Evolutionary conservation across 768 basidiomycete genomes (phyloP).

Genomic region (Pleurotus djamor): DNA sequence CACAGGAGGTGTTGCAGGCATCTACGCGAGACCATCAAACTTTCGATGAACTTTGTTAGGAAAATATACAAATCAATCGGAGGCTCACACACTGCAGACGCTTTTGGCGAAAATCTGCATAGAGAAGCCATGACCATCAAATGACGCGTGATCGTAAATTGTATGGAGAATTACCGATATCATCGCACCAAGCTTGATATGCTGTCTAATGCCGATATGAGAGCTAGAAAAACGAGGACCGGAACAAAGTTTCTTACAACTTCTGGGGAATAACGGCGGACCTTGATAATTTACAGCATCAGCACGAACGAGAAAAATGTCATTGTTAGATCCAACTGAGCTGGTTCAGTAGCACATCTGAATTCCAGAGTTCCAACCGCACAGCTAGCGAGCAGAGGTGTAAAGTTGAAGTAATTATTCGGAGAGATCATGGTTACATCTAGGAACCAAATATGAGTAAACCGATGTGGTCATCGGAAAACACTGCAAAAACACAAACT

Average conservation of each 20-base stretch:
- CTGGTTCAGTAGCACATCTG: conserved; percentile 77
- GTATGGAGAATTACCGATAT: conserved; percentile 43
- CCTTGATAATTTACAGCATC: conserved; percentile 25
- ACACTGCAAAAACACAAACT: conserved; percentile 36
- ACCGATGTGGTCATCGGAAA: conserved; percentile 1
- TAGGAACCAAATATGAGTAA: conserved; percentile 18
- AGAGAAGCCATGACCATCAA: background rate
- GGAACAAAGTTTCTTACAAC: conserved; percentile 31
- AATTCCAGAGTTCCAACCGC: conserved; percentile 86
- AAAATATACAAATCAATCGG: background rate
- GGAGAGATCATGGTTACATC: conserved; percentile 70
- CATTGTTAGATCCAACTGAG: conserved; percentile 29
- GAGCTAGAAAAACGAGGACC: background rate
- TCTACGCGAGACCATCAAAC: conserved; percentile 28
- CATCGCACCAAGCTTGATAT: conserved; percentile 78
- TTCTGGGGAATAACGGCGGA: conserved; percentile 54
- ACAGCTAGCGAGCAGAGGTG: conserved; percentile 64
- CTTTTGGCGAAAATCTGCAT: conserved; percentile 58
- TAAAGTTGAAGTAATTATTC: conserved; percentile 66
- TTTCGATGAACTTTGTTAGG: background rate
- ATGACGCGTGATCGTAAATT: background rate
- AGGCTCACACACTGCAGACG: conserved; percentile 56
- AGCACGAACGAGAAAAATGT: background rate
- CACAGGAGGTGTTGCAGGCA: conserved; percentile 57
- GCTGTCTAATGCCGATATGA: conserved; percentile 36